These are phyloP conservation scores for Pythium rhizo-oryzae DNA, from an alignment of 352 stramenopile genomes.

Conservation along the genomic window DNA sequence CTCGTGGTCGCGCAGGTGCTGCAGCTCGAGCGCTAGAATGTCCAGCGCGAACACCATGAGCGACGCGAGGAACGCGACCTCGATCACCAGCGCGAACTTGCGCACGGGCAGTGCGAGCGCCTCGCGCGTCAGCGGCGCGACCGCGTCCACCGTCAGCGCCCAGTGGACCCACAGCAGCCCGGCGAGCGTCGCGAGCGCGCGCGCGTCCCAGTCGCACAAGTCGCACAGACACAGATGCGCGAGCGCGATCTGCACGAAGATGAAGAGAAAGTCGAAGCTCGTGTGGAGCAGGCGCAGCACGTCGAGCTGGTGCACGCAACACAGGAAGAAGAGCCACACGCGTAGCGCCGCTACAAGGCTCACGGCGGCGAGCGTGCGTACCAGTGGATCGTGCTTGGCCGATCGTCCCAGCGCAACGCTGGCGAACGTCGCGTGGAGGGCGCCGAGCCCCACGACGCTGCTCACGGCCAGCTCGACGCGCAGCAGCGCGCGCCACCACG, in stretches of 20 bases:
- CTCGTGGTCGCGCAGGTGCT: constrained; percentile 5
- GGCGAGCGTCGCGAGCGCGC: neutral
- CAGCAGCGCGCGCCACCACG: neutral
- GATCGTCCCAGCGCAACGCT: neutral
- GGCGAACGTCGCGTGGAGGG: neutral
- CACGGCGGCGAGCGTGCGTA: neutral
- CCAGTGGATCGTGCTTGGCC: neutral
- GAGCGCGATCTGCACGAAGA: constrained; percentile 14
- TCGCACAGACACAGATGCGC: constrained; percentile 16
- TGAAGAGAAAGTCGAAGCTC: constrained; percentile 22
- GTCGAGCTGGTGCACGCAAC: constrained; percentile 19
- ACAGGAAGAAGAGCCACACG: constrained; percentile 1
- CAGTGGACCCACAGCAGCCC: constrained; percentile 33
- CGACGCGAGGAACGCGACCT: neutral
- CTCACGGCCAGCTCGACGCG: neutral
- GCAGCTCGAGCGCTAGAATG: neutral
- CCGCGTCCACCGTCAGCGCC: constrained; percentile 14
- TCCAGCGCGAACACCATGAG: neutral
- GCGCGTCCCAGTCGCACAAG: constrained; percentile 10
- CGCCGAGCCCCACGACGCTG: neutral
- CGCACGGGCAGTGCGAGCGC: neutral
- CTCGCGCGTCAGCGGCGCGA: constrained; percentile 8
- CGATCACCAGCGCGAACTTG: neutral
- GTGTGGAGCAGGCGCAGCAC: constrained; percentile 9
- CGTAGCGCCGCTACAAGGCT: neutral